Base-by-base conservation (phyloP, 2,329 filamentous ascomycete genomes). In the Calonectria hongkongensis region DNA sequence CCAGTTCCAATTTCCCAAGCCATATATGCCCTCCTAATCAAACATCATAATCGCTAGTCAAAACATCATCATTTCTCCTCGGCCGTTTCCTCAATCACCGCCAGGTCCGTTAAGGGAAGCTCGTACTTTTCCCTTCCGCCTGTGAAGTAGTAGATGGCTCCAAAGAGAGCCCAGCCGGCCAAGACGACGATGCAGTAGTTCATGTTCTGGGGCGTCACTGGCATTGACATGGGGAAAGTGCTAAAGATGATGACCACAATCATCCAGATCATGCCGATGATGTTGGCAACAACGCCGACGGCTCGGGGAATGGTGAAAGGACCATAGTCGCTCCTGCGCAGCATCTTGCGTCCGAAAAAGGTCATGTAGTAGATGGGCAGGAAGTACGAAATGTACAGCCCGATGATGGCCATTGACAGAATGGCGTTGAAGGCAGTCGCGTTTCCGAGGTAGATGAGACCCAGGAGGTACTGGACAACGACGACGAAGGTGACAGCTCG, bases 101-200 rank as follows among this genome's bases (percentile, higher is more conserved):
- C 27, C 47, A 67, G 9, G 28, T 71, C 69, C 15, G 69, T 71
- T 43, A 71, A 30, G 2, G 80, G 80, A 21, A 82, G 77, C 60
- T 80, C 41, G 9, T 78, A 83, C 69, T 82, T 82, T 1, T 73
- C 36, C 16, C 70, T 74, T 0, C 80, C 82, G 5, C 63, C 63
- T 0, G 69, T 58, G 1, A 71, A 64, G 48, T 85, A 87, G 47
- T 85, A 86, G 2, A 80, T 36, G 0, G 78, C 76, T 0, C 85
- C 85, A 39, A 84, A 79, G 0, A 81, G 30, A 0, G 84, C 64
- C 85, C 85, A 87, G 0, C 83, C 86, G 3, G 79, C 79, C 75
- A 87, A 76, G 0, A 88, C 85, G 0, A 87, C 85, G 41, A 82
- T 81, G 0, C 83, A 83, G 68, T 88, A 88, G 51, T 88, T 89